Conservation (phyloP, 2,329 filamentous ascomycete species). For the Bipolaris bicolor region DNA sequence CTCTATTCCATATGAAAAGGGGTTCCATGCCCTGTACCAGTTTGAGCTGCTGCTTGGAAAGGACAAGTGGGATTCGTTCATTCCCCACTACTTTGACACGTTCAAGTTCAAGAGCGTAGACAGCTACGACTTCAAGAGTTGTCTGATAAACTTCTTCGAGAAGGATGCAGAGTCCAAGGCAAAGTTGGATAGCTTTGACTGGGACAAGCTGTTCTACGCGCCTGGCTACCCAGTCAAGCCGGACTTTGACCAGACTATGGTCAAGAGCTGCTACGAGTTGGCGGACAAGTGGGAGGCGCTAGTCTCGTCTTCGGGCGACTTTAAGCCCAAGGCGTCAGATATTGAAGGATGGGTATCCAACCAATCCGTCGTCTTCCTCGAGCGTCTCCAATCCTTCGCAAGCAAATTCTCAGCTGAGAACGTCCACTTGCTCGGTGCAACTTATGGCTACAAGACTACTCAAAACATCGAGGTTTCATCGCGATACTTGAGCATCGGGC, state of each 20-base stretch:
- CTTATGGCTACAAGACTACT: slow-evolving; percentile 72
- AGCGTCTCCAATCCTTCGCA: slow-evolving; percentile 72
- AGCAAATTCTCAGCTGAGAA: slow-evolving; percentile 68
- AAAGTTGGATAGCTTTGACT: slow-evolving; percentile 77
- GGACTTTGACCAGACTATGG: slow-evolving; percentile 85
- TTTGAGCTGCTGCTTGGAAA: slow-evolving; percentile 85
- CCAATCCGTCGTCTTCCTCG: slow-evolving; percentile 90
- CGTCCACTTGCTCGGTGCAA: slow-evolving; percentile 73
- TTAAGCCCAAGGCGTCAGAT: slow-evolving; percentile 71
- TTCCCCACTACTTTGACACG: slow-evolving; percentile 89
- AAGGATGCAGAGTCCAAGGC: slow-evolving; percentile 66
- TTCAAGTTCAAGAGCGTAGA: slow-evolving; percentile 88
- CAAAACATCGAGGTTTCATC: slow-evolving; percentile 86
- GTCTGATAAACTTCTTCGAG: slow-evolving; percentile 83
- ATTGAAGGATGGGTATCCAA: slow-evolving; percentile 79
- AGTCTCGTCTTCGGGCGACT: slow-evolving; percentile 38
- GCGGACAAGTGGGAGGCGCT: slow-evolving; percentile 78
- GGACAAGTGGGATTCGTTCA: slow-evolving; percentile 91
- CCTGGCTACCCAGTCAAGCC: slow-evolving; percentile 90
- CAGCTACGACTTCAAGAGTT: slow-evolving; percentile 91
- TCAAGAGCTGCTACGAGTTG: slow-evolving; percentile 82
- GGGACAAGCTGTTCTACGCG: slow-evolving; percentile 88
- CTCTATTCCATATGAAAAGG: slow-evolving; percentile 92
- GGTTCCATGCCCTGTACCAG: slow-evolving; percentile 91
- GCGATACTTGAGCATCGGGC: slow-evolving; percentile 78